Evolutionary conservation across 176 grass and related monocot genomes (phyloP).

Genomic region (Carex pumila): DNA sequence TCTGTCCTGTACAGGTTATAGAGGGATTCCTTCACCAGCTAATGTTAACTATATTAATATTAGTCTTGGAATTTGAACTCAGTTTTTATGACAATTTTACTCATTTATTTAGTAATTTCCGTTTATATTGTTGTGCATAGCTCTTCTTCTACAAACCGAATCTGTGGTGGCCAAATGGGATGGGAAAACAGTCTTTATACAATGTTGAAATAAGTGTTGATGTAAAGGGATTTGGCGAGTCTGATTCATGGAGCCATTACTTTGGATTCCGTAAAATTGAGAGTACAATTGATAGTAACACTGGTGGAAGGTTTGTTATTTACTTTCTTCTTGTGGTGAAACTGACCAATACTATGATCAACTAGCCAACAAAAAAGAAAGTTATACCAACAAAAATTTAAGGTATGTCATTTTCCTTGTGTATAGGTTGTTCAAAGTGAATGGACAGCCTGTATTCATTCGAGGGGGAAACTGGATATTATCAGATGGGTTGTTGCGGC

Average conservation of each 20-base stretch:
- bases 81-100: not conserved
- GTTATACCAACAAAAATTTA: not conserved
- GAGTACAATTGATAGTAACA: slow-evolving; percentile 64
- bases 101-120: not conserved
- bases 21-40: not conserved
- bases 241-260: slow-evolving; percentile 72
- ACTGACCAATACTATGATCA: not conserved
- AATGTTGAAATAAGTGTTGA: slow-evolving; percentile 72
- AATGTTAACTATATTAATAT: not conserved
- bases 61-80: not conserved
- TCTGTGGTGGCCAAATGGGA: slow-evolving; percentile 98
- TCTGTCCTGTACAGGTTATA: not conserved
- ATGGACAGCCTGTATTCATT: slow-evolving; percentile 80
- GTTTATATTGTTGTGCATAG: slow-evolving; percentile 28
- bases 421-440: slow-evolving; percentile 87
- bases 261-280: slow-evolving; percentile 90
- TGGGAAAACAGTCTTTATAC: slow-evolving; percentile 83
- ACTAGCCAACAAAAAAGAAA: not conserved
- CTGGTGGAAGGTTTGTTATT: slow-evolving; percentile 74
- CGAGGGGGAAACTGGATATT: slow-evolving; percentile 99
- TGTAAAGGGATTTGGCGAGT: slow-evolving; percentile 82
- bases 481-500: slow-evolving; percentile 81
- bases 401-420: slow-evolving; percentile 2
- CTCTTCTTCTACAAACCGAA: slow-evolving; percentile 98
- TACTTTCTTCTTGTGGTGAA: not conserved